Conservation (phyloP, 2,329 filamentous ascomycete genomes). For the Trichoderma hamatum region DNA sequence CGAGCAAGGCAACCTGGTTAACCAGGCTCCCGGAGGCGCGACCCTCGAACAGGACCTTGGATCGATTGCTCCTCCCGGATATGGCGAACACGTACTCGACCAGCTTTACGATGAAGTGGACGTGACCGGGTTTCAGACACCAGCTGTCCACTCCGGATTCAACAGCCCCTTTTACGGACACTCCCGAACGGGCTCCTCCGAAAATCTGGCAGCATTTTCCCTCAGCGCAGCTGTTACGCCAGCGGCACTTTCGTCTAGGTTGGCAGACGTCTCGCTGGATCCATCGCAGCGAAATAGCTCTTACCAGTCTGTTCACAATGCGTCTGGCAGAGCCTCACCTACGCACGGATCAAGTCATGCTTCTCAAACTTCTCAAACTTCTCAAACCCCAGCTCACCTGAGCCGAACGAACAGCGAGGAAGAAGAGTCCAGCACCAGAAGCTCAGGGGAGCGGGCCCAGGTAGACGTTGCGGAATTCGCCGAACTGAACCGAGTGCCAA, state of each 20-base stretch:
- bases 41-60: slow-evolving; percentile 56
- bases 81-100: slow-evolving; percentile 87
- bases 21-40: slow-evolving; percentile 57
- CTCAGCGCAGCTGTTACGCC: slow-evolving; percentile 44
- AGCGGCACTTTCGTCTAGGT: slow-evolving; percentile 62
- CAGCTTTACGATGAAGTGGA: slow-evolving; percentile 89
- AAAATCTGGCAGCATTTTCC: slow-evolving; percentile 68
- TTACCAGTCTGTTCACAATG: slow-evolving; percentile 48
- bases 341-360: slow-evolving; percentile 42
- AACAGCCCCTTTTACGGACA: slow-evolving; percentile 77
- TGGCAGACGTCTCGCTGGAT: slow-evolving; percentile 69
- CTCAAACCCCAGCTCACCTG: slow-evolving; percentile 50
- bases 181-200: slow-evolving; percentile 75
- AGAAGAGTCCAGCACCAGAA: slow-evolving; percentile 54
- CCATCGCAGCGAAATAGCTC: slow-evolving; percentile 51
- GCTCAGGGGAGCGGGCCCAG: slow-evolving; percentile 61
- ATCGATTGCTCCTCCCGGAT: slow-evolving; percentile 83
- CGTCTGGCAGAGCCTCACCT: slow-evolving; percentile 50
- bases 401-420: slow-evolving; percentile 58
- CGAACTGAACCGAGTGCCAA: slow-evolving; percentile 73
- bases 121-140: slow-evolving; percentile 76
- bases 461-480: slow-evolving; percentile 63
- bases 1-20: slow-evolving; percentile 79
- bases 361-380: slow-evolving; percentile 37
- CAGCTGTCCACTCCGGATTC: slow-evolving; percentile 69